phyloP scores from a whole-genome alignment of 306 rosid genomes.

The Sindora glabra region DNA sequence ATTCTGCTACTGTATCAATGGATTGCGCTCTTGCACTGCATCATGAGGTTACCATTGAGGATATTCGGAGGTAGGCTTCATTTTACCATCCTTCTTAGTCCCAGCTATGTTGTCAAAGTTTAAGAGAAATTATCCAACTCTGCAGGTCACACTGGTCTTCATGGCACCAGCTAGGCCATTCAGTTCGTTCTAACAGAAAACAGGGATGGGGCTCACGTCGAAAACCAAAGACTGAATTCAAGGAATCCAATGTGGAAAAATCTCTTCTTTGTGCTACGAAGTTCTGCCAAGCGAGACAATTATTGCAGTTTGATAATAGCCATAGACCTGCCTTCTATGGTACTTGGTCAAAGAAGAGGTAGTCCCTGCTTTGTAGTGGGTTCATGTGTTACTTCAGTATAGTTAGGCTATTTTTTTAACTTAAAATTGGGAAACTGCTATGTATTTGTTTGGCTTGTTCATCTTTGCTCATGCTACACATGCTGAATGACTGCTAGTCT shows the following conservation, averaged over 20 bases:
- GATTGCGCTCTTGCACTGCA: slow-evolving; percentile 52
- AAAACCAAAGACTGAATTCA: slow-evolving; percentile 59
- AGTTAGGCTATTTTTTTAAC: not conserved
- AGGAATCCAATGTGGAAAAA: slow-evolving; percentile 44
- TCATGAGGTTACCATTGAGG: slow-evolving; percentile 29
- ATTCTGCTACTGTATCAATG: slow-evolving; percentile 61
- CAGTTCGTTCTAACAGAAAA: slow-evolving; percentile 45
- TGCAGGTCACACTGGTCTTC: slow-evolving; percentile 65
- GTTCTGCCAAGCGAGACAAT: slow-evolving; percentile 41
- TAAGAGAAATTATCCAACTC: not conserved
- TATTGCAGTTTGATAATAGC: slow-evolving; percentile 82
- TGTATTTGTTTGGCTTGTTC: not conserved
- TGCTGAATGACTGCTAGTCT: not conserved
- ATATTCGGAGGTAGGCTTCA: slow-evolving; percentile 52
- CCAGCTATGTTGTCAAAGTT: not conserved
- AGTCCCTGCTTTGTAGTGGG: slow-evolving; percentile 4
- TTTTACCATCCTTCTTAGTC: not conserved
- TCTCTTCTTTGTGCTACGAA: slow-evolving; percentile 32
- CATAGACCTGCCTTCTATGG: slow-evolving; percentile 94
- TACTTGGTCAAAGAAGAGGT: slow-evolving; percentile 75
- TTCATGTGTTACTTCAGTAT: not conserved
- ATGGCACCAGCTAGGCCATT: slow-evolving; percentile 56
- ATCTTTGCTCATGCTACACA: not conserved
- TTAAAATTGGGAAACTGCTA: not conserved
- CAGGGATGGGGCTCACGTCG: slow-evolving; percentile 75